Conservation (phyloP, 108 stramenopile species). For the Halocafeteria seosinensis region DNA sequence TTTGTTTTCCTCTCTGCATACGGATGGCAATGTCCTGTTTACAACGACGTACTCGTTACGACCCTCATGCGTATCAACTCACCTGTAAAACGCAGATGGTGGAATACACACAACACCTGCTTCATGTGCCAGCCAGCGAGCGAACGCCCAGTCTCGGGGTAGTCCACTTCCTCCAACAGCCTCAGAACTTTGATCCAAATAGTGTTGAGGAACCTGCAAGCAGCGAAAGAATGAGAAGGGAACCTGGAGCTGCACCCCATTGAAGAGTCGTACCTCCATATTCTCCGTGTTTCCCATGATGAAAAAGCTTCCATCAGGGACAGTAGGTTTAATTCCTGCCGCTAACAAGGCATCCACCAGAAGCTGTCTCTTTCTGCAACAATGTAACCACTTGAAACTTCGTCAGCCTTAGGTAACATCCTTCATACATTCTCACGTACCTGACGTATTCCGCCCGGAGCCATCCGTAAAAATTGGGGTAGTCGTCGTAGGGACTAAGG, state of each 20-base stretch:
- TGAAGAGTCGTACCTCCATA: constrained; percentile 22
- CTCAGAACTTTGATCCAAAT: constrained; percentile 24
- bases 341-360: constrained; percentile 44
- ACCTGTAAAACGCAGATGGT: constrained; percentile 73
- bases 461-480: constrained; percentile 44
- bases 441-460: constrained; percentile 49
- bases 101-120: constrained; percentile 81
- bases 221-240: constrained; percentile 22
- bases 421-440: too few relatives aligned
- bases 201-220: constrained; percentile 27
- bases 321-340: constrained; percentile 52
- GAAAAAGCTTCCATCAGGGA: constrained; percentile 77
- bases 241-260: constrained; percentile 36
- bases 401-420: too few relatives aligned
- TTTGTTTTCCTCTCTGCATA: constrained; percentile 35
- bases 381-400: too few relatives aligned
- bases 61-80: too few relatives aligned
- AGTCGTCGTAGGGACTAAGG: too few relatives aligned
- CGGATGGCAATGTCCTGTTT: too few relatives aligned
- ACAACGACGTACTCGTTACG: too few relatives aligned
- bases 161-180: constrained; percentile 29
- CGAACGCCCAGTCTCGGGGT: constrained; percentile 8
- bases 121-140: constrained; percentile 70
- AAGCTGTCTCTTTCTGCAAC: constrained; percentile 62
- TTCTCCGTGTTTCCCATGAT: constrained; percentile 63